phyloP scores from a whole-genome alignment of 1,284 basidiomycete genomes.

The Pyrrhoderma lamaoense region DNA sequence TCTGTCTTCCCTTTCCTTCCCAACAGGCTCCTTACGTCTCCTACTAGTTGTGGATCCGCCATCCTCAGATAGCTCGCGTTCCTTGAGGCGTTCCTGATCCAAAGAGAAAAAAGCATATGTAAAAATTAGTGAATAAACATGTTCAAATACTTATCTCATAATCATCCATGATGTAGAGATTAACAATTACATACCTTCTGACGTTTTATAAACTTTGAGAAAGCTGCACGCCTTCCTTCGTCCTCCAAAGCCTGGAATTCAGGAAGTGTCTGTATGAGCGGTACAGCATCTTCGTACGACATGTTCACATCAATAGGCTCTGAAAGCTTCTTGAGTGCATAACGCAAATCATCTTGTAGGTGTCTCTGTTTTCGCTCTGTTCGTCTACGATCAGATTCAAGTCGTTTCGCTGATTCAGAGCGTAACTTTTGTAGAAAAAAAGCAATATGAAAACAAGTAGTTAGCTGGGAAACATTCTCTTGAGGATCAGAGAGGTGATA shows the following conservation, averaged over 20 bases:
- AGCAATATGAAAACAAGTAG: no score
- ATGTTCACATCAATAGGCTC: conserved; percentile 70
- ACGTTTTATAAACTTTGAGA: conserved; percentile 77
- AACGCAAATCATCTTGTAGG: conserved; percentile 90
- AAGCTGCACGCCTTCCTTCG: conserved; percentile 72
- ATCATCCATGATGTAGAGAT: not conserved
- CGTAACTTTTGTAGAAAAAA: conserved; percentile 49
- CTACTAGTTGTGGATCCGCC: conserved; percentile 70
- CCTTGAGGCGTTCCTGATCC: conserved; percentile 63
- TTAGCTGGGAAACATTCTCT: no score
- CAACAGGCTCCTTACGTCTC: conserved; percentile 62
- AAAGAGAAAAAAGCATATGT: not conserved
- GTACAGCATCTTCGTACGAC: conserved; percentile 70
- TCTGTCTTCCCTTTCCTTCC: conserved; percentile 18
- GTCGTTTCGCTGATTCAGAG: conserved; percentile 60
- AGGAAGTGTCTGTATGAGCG: conserved; percentile 69
- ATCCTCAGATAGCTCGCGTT: conserved; percentile 74
- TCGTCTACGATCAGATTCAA: conserved; percentile 74
- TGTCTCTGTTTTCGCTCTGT: conserved; percentile 81
- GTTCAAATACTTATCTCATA: no score
- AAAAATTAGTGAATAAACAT: not conserved
- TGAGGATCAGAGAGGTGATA: conserved; percentile 2
- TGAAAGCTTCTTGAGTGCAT: conserved; percentile 86
- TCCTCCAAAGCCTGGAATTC: conserved; percentile 82
- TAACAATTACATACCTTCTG: conserved; percentile 53